These are phyloP conservation scores for Colletotrichum destructivum DNA, from an alignment of 2,329 filamentous ascomycete species.

Conservation along the genomic window DNA sequence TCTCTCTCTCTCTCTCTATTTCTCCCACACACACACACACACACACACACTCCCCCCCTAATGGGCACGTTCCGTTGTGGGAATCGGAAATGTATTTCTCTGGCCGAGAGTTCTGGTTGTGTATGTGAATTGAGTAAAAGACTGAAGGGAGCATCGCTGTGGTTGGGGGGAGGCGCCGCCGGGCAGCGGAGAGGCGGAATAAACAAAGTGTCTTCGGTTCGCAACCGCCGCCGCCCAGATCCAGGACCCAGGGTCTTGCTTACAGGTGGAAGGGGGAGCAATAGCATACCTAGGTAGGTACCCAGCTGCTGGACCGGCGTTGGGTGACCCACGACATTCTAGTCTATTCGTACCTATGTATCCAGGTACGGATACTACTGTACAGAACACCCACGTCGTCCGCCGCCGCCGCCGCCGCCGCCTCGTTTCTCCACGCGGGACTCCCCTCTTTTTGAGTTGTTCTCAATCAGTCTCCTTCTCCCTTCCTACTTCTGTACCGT, in stretches of 20 bases:
- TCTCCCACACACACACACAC: too few relatives aligned
- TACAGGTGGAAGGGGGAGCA: too few relatives aligned
- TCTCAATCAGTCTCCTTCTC: background rate
- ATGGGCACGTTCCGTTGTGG: slow-evolving; percentile 40
- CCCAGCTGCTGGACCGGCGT: slow-evolving; percentile 19
- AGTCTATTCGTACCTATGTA: too few relatives aligned
- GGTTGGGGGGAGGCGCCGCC: slow-evolving; percentile 23
- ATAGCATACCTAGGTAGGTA: background rate
- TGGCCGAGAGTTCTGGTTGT: slow-evolving; percentile 11
- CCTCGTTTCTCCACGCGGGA: background rate
- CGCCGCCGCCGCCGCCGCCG: background rate
- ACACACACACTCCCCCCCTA: too few relatives aligned
- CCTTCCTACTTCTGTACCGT: background rate
- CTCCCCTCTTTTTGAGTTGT: background rate
- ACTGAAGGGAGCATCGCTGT: slow-evolving; percentile 3
- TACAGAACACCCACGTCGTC: background rate
- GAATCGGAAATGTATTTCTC: slow-evolving; percentile 1
- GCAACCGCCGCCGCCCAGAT: slow-evolving; percentile 7
- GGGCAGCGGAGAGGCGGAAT: slow-evolving; percentile 20
- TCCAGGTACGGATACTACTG: too few relatives aligned
- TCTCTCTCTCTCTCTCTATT: background rate
- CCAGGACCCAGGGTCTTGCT: too few relatives aligned
- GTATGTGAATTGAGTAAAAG: slow-evolving; percentile 37
- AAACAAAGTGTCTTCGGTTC: background rate
- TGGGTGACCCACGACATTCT: background rate